phyloP scores from a whole-genome alignment of 2,329 filamentous ascomycete genomes.

The Colletotrichum sp. region DNA sequence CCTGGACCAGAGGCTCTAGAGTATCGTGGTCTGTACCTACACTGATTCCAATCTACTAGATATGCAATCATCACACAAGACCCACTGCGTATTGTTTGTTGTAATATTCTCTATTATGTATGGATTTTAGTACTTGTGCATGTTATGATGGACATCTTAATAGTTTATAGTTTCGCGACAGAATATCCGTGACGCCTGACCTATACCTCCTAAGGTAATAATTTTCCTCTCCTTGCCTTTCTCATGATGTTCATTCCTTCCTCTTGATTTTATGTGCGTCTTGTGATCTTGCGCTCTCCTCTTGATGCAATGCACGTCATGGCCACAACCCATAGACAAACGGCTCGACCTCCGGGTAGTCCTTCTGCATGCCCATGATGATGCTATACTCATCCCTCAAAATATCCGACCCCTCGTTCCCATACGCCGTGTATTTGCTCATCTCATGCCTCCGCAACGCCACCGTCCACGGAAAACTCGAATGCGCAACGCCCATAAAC shows the following conservation, averaged over 20 bases:
- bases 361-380: conserved; percentile 34
- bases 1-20: no score
- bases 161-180: background rate
- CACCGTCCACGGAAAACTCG: conserved; percentile 37
- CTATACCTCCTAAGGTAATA: background rate
- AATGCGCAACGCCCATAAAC: conserved; percentile 37
- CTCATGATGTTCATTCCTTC: background rate
- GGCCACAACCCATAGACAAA: conserved; percentile 35
- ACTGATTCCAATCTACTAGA: background rate
- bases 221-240: background rate
- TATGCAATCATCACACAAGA: accelerated
- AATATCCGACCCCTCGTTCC: conserved; percentile 33
- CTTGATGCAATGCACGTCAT: background rate
- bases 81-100: background rate
- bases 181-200: background rate
- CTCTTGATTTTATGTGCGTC: background rate
- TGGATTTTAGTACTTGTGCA: background rate
- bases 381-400: conserved; percentile 33
- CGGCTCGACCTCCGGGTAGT: conserved; percentile 33
- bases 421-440: conserved; percentile 28
- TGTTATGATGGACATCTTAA: background rate
- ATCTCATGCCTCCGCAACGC: conserved; percentile 36
- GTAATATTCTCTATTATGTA: background rate
- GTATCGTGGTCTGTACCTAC: no score
- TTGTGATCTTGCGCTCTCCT: background rate